Evolutionary conservation across 2,329 filamentous ascomycete genomes (phyloP), one percentile per base, ranked within the genome.

Genomic region (Cladophialophora chaetospira): DNA sequence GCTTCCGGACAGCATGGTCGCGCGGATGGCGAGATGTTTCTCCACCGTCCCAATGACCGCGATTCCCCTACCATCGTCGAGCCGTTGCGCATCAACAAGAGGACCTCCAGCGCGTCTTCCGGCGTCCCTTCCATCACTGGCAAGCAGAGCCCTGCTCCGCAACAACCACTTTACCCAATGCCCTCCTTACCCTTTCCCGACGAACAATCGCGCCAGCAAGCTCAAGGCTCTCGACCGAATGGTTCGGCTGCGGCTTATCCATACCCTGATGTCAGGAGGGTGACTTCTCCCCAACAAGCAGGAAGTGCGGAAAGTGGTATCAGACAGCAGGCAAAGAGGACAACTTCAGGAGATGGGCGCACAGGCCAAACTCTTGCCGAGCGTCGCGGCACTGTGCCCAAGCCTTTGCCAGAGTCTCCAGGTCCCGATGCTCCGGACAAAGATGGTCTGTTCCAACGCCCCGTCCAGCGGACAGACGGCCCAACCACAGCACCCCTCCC

Each of bases 61-160:
- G 85, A 91, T 67, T 91, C 89, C 67, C 89, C 91, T 56, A 89
- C 88, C 15, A 60, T 66, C 23, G 83, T 96, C 65, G 89, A 89
- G 67, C 91, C 91, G 58, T 75, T 96, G 73, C 85, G 90, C 68
- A 95, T 96, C 71, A 87, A 87, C 77, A 95, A 95, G 73, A 85
- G 87, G 66, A 62, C 58, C n/a, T 88, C 86, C 56, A 82, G 86
- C 28, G 79, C 79, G 50, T 84, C 84, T 53, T 61, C 58, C 8
- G 52, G 54, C n/a, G 70, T 72, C 19, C 60, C 63, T 31, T 71
- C 71, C 25, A 68, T 70, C 8, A 65, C 68, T 17, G 70, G 71
- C 46, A 69, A 67, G 55, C 67, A 69, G 26, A 58, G 55, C n/a
- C 63, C 58, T 64, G 65, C 74, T 68, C 64, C 73, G 57, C 75